phyloP scores from a whole-genome alignment of 164 flowering plant genomes.

The Vitis vinifera region ASM3070453v1 NC_081805.1:7740501-7741000 shows the following conservation, averaged over 20 bases:
- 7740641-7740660: slow-evolving; percentile 89
- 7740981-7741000: not conserved
- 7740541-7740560: slow-evolving; percentile 18
- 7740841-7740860: no score
- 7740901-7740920: no score
- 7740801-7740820: slow-evolving; percentile 2
- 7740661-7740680: slow-evolving; percentile 93
- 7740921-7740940: no score
- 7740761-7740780: not conserved
- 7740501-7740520: no score
- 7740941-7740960: no score
- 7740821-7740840: not conserved
- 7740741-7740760: slow-evolving; percentile 43
- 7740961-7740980: no score
- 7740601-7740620: slow-evolving; percentile 94
- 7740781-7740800: not conserved
- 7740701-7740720: slow-evolving; percentile 53
- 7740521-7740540: not conserved
- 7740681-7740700: slow-evolving; percentile 89
- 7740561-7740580: slow-evolving; percentile 87
- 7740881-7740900: no score
- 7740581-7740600: slow-evolving; percentile 87
- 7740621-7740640: slow-evolving; percentile 75
- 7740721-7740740: slow-evolving; percentile 70
- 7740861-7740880: no score